Conservation (phyloP, 2,329 filamentous ascomycete genomes). For the Fusarium sp. region DNA sequence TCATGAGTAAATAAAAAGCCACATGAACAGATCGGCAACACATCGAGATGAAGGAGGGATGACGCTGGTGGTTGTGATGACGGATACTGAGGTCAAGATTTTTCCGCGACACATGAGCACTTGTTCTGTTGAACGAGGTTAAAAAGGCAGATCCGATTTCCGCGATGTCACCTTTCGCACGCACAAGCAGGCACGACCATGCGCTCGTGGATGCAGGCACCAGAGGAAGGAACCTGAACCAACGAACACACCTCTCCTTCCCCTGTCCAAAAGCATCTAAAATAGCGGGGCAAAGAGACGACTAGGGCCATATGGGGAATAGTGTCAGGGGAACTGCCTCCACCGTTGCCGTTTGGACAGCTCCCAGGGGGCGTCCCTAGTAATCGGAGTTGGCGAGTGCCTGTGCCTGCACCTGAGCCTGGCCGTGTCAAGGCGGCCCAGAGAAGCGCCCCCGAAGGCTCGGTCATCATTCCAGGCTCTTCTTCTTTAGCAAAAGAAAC, state of each 20-base stretch:
- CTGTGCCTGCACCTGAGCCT: neutral
- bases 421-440: constrained; percentile 14
- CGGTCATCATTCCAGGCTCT: constrained; percentile 1
- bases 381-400: constrained; percentile 21
- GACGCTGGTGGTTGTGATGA: constrained; percentile 12
- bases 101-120: constrained; percentile 28
- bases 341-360: constrained; percentile 24
- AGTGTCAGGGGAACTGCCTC: constrained; percentile 53
- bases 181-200: constrained; percentile 22
- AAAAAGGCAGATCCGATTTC: constrained; percentile 43
- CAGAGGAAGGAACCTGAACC: constrained; percentile 16
- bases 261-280: constrained; percentile 29
- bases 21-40: constrained; percentile 2
- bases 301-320: constrained; percentile 40
- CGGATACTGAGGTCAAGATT: constrained; percentile 32
- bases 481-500: neutral
- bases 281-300: constrained; percentile 12
- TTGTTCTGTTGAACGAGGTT: constrained; percentile 21
- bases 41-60: neutral
- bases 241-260: constrained; percentile 29
- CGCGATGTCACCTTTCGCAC: constrained; percentile 42
- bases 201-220: constrained; percentile 29
- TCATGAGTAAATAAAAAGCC: neutral
- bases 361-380: constrained; percentile 22
- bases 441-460: constrained; percentile 22